phyloP scores from a whole-genome alignment of 257 asterid species.

The Thymus mandschuricus region DNA sequence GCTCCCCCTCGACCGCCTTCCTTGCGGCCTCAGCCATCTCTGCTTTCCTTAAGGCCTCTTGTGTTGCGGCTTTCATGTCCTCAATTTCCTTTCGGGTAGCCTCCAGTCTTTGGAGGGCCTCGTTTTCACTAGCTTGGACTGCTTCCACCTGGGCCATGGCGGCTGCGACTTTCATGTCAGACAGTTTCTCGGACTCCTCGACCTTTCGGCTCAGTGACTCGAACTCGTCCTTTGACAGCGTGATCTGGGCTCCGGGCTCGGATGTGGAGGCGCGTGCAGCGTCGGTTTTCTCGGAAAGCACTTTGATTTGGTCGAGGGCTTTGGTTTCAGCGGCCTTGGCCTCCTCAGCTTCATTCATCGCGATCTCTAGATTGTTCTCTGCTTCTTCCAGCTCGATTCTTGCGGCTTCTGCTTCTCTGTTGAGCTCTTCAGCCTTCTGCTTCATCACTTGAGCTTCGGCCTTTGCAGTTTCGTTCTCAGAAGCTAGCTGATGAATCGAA shows the following conservation, averaged over 20 bases:
- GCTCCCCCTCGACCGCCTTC: constrained; percentile 89
- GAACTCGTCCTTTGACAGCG: constrained; percentile 69
- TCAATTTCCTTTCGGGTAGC: constrained; percentile 66
- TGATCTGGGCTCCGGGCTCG: constrained; percentile 67
- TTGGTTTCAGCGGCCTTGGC: constrained; percentile 73
- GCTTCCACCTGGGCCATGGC: constrained; percentile 93
- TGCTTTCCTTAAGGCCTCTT: constrained; percentile 73
- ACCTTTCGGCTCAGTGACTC: constrained; percentile 72
- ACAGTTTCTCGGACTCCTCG: constrained; percentile 68
- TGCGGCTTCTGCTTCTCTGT: constrained; percentile 59
- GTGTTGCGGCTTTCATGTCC: constrained; percentile 58
- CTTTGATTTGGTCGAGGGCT: constrained; percentile 68
- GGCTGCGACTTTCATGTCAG: constrained; percentile 79
- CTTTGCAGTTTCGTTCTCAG: constrained; percentile 59
- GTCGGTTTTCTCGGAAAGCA: constrained; percentile 63
- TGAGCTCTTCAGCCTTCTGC: constrained; percentile 63
- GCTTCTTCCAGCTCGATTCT: constrained; percentile 67
- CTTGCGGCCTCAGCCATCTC: constrained; percentile 92
- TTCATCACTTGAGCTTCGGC: constrained; percentile 69
- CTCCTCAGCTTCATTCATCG: constrained; percentile 67
- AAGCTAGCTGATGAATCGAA: constrained; percentile 61
- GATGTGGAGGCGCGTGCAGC: constrained; percentile 72
- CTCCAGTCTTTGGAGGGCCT: constrained; percentile 69
- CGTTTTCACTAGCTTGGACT: constrained; percentile 78
- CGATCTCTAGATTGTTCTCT: constrained; percentile 59